Evolutionary conservation across 495 filamentous ascomycete genomes (phyloP), one percentile per base, ranked within the genome.

Genomic region (Geoglossum glabrum): DNA sequence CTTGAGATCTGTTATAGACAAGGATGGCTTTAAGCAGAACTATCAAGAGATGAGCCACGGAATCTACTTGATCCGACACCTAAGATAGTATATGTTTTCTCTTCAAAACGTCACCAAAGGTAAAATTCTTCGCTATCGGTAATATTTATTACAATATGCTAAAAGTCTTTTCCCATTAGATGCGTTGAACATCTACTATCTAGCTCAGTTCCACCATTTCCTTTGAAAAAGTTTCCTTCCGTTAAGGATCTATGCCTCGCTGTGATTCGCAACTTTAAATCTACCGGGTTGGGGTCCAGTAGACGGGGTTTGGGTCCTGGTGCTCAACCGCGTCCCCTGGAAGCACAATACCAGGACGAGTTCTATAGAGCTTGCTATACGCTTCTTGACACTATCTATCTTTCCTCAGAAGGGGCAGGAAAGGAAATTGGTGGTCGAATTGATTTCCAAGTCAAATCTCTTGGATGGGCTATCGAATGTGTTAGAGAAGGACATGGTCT

Each of bases 281-380:
- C 21, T 25, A 28, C 26, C 21, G 21, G 4, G 26, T 28, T 50
- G 26, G 26, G n/a, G 7, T 25, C 46, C 15, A n/a, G 1, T 10
- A 9, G 8, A 28, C 2, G 46, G 26, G n/a, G 46, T 21, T 28
- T 50, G 9, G 46, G 46, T 7, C 4, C 46, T 23, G 46, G 46
- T n/a, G 46, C 46, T 8, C 4, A 58, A 59, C 40, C 21, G 31
- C 57, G 54, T 46, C 62, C 60, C 10, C 6, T 66, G 17, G 64
- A 63, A 33, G 60, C 60, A 23, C 62, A 66, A 36, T 66, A 64
- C 58, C 64, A 64, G 54, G 64, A 62, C 54, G 61, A 65, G 25
- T 65, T 63, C 57, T 65, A 63, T 28, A 54, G 51, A 46, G 51
- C 38, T 30, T 66, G 63, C 46, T 59, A 58, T 33, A 27, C 9